Evolutionary conservation across 768 basidiomycete genomes (phyloP).

Genomic region (Scleroderma citrinum): DNA sequence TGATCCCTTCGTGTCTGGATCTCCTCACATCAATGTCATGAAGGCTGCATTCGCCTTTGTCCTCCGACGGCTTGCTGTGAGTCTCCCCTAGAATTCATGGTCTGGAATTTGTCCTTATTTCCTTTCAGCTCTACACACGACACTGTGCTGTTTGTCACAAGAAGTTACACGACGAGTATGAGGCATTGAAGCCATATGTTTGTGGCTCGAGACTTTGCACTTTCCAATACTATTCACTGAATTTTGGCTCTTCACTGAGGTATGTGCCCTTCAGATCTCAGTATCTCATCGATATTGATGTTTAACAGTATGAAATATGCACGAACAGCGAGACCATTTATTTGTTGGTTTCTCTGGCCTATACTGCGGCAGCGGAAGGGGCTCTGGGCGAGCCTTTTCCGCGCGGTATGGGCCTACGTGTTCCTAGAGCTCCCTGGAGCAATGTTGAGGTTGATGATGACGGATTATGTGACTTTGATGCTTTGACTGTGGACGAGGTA

Average conservation of each 20-base stretch:
- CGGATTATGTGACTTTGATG: conserved; percentile 50
- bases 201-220: conserved; percentile 60
- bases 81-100: conserved; percentile 5
- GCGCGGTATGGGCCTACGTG: conserved; percentile 53
- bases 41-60: conserved; percentile 62
- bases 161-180: conserved; percentile 43
- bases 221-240: conserved; percentile 63
- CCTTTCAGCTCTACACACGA: conserved; percentile 50
- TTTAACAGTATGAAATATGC: conserved; percentile 58
- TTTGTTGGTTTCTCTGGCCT: conserved; percentile 59
- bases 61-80: conserved; percentile 54
- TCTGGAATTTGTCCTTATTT: conserved; percentile 1
- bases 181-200: conserved; percentile 69
- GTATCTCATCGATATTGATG: neutral
- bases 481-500: conserved; percentile 34
- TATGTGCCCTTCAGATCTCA: conserved; percentile 18
- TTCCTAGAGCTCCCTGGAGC: conserved; percentile 24
- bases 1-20: conserved; percentile 41
- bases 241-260: conserved; percentile 63
- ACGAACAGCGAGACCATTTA: conserved; percentile 62
- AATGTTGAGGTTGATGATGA: conserved; percentile 16
- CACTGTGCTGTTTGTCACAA: conserved; percentile 76
- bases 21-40: conserved; percentile 48
- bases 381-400: conserved; percentile 54
- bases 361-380: conserved; percentile 47